Evolutionary conservation across 192 early-diverging fungal species (phyloP).

Genomic region (Coemansia sp.): DNA sequence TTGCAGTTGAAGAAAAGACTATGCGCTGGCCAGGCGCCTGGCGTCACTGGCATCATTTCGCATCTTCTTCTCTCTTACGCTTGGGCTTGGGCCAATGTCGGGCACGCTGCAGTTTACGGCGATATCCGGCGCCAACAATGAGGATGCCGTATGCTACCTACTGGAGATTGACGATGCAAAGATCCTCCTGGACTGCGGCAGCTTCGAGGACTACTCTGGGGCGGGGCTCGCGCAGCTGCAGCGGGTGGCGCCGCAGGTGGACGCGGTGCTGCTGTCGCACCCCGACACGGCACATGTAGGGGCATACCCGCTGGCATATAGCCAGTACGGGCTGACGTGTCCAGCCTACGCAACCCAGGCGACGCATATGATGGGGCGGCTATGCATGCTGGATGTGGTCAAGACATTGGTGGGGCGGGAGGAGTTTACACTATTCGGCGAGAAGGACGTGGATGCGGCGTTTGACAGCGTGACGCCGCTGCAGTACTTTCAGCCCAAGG

Average conservation of each 20-base stretch:
- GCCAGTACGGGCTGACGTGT: conserved; percentile 74
- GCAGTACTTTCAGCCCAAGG: conserved; percentile 81
- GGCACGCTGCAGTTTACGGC: conserved; percentile 75
- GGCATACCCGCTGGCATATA: conserved; percentile 73
- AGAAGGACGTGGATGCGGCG: conserved; percentile 75
- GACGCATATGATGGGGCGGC: conserved; percentile 82
- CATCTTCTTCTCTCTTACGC: background rate
- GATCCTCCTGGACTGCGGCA: conserved; percentile 93
- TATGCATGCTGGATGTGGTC: conserved; percentile 76
- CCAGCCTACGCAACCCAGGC: conserved; percentile 89
- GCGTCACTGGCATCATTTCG: background rate
- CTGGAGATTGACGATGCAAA: conserved; percentile 91
- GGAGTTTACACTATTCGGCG: conserved; percentile 69
- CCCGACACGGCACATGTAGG: conserved; percentile 84
- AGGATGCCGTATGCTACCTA: conserved; percentile 84
- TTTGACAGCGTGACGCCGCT: conserved; percentile 78
- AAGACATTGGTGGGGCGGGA: conserved; percentile 60
- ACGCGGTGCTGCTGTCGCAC: conserved; percentile 86
- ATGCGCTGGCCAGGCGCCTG: too few relatives aligned
- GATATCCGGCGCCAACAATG: conserved; percentile 78
- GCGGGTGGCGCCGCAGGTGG: conserved; percentile 81
- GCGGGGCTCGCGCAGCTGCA: conserved; percentile 61
- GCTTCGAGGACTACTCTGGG: conserved; percentile 70
- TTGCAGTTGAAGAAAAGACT: too few relatives aligned
- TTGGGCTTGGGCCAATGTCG: conserved; percentile 13